These are phyloP conservation scores for Fraxinus nigra DNA, from an alignment of 305 asterid genomes.

Conservation along the genomic window DNA sequence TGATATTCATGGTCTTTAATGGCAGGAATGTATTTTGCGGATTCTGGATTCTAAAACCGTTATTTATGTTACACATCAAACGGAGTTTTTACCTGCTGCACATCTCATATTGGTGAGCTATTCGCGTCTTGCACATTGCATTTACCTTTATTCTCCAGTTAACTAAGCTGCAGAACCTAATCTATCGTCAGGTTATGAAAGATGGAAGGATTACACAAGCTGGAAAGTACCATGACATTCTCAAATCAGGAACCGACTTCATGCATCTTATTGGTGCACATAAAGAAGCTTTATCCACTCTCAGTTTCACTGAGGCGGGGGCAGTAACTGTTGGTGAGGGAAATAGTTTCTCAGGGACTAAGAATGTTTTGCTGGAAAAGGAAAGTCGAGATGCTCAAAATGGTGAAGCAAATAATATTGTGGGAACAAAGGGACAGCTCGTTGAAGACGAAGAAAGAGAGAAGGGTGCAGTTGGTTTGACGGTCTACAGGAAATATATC, in stretches of 20 bases:
- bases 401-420: slow-evolving; percentile 30
- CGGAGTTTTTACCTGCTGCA: slow-evolving; percentile 78
- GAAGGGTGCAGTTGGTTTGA: slow-evolving; percentile 66
- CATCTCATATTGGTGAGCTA: slow-evolving; percentile 68
- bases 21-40: slow-evolving; percentile 71
- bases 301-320: slow-evolving; percentile 42
- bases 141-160: not conserved
- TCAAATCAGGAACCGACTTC: slow-evolving; percentile 60
- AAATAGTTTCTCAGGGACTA: slow-evolving; percentile 13
- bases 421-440: slow-evolving; percentile 48
- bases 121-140: slow-evolving; percentile 12
- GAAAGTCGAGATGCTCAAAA: slow-evolving; percentile 30
- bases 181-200: slow-evolving; percentile 58
- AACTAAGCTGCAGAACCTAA: not conserved
- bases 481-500: slow-evolving; percentile 69
- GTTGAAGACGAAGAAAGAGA: slow-evolving; percentile 91
- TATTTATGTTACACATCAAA: slow-evolving; percentile 79
- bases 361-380: slow-evolving; percentile 35
- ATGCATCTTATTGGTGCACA: slow-evolving; percentile 91
- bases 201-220: slow-evolving; percentile 70
- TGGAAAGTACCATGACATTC: slow-evolving; percentile 72
- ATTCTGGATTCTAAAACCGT: slow-evolving; percentile 60
- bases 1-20: slow-evolving; percentile 10
- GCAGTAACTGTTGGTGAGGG: slow-evolving; percentile 25
- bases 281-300: slow-evolving; percentile 63